Evolutionary conservation across 208 protist species (phyloP), one percentile per base, ranked within the genome.

Genomic region (Porcisia deanei): DNA sequence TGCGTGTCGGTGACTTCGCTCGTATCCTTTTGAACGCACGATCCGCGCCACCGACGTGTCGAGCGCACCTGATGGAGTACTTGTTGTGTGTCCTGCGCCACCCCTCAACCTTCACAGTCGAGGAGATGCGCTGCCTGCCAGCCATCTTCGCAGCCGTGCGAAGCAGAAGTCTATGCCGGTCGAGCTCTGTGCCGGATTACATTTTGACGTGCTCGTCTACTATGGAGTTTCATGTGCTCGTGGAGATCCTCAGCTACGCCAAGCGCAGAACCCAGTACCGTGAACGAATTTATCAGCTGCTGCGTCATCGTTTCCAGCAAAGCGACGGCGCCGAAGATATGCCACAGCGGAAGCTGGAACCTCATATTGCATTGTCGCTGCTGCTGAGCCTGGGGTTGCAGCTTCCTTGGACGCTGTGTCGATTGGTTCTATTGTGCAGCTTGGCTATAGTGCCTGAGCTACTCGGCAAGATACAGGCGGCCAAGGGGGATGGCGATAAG

Each of bases 51-150:
- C 30, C 49, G 4, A 10, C 68, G 53, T 47, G 20, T 49, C 68
- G 68, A 22, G 68, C 45, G 6, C 37, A 60, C 20, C 59, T 88
- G 6, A 74, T 84, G 75, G 68, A 83, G 69, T 88, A 85, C 52
- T 66, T 81, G 25, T 54, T 85, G 34, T 76, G 70, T 14, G 75
- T 82, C 3, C 53, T 79, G 58, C 76, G 58, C 14, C 69, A 77
- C 12, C 74, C 82, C 9, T 73, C 67, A 1, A 53, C 57, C 53
- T 58, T 83, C 53, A 77, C 79, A 2, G 20, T 16, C 2, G 73
- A 77, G 6, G 81, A 88, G 34, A n/a, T 83, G 22, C 30, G 57
- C 10, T 30, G 52, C 14, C 61, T 88, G 16, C 78, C 81, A 1
- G 20, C 20, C 6, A 47, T 88, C 34, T 71, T 88, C 41, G 18